Evolutionary conservation across 805 yeast genomes (phyloP), one percentile per base, ranked within the genome.

Genomic region (Cyberlindnera amylophila): DNA sequence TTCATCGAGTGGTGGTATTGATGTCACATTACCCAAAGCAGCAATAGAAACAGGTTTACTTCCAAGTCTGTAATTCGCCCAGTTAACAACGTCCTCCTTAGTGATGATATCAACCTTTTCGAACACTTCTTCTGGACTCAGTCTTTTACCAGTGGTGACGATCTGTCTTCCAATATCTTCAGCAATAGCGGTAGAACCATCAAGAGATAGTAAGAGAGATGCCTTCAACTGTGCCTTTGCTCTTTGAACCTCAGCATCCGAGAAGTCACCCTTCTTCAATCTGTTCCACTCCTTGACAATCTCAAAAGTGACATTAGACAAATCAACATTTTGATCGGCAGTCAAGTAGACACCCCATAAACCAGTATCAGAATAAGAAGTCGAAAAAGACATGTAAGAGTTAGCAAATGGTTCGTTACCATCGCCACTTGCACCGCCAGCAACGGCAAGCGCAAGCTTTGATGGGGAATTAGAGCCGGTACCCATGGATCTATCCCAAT

Each of bases 111-210:
- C 89, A 12, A 93, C 93, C 46, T 83, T 76, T 38, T 68, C 67
- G 47, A 71, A 70, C 2, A 71, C 74, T 42, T 71, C 70, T 47
- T 70, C 75, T 6, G 75, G 74, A 10, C 73, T 65, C 36, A 69
- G 51, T 52, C 75, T 65, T 41, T 69, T 65, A 24, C 99, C 99
- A 3, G 98, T 90, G 40, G 96, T 91, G 34, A 93, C 96, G 42
- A 93, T 72, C 64, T 93, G 99, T 65, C 99, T 82, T 21, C 99
- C 99, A 54, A 93, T 88, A 65, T 93, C 98, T 67, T 93, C 99
- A 26, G 97, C 97, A 38, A 89, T 80, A 6, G 97, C 91, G 7
- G 98, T 89, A 12, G 96, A 82, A 48, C 96, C 96, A 64, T 93
- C 99, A 35, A 93, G 72, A 6, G 96, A 86, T 43, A 93, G 71